Evolutionary conservation across 2,329 filamentous ascomycete genomes (phyloP).

Genomic region (Sporothrix variecibatus): DNA sequence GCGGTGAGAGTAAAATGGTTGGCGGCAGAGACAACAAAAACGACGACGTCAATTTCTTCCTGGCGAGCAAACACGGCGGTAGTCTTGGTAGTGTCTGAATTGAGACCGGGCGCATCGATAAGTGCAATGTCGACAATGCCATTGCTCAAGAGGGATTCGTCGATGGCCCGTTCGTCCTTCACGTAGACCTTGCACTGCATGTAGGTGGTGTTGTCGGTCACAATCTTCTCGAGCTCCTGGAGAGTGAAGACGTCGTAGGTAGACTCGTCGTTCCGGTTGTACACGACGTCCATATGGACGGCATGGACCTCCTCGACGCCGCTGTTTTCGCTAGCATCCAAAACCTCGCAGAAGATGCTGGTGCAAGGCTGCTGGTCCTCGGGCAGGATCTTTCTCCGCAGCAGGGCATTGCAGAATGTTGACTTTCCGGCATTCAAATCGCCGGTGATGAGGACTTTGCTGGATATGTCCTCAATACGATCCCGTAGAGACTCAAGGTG

Average conservation of each 20-base stretch:
- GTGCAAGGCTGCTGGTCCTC: constrained; percentile 98
- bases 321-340: constrained; percentile 88
- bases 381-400: constrained; percentile 87
- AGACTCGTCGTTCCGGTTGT: constrained; percentile 87
- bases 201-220: constrained; percentile 84
- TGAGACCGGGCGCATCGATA: constrained; percentile 93
- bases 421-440: constrained; percentile 98
- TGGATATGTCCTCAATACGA: constrained; percentile 94
- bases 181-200: constrained; percentile 97
- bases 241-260: constrained; percentile 88
- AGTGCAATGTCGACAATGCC: constrained; percentile 97
- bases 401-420: constrained; percentile 96
- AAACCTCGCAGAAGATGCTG: constrained; percentile 95
- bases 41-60: constrained; percentile 97
- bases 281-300: constrained; percentile 76
- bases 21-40: constrained; percentile 95
- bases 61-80: constrained; percentile 96
- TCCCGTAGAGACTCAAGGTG: constrained; percentile 85
- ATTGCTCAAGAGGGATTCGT: constrained; percentile 94
- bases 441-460: constrained; percentile 93
- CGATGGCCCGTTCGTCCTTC: constrained; percentile 82
- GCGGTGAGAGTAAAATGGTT: constrained; percentile 98
- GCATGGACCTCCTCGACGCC: constrained; percentile 95
- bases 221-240: constrained; percentile 80
- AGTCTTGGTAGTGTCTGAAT: constrained; percentile 94